Evolutionary conservation across 2,329 filamentous ascomycete genomes (phyloP), one percentile per base, ranked within the genome.

Genomic region (Fusarium irregulare): DNA sequence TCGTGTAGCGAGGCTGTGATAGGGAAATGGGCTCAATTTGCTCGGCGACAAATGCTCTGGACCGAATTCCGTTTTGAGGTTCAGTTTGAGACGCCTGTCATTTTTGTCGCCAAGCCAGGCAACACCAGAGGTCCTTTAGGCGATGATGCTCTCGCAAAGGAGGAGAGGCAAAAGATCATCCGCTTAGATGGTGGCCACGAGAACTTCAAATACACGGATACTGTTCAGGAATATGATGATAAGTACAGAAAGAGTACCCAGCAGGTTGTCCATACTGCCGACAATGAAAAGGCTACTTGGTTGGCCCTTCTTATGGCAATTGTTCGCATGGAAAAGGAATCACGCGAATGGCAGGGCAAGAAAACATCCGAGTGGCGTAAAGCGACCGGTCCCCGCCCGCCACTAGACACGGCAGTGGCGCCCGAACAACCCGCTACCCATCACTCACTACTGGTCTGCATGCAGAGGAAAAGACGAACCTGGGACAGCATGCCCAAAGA

Each of bases 31-130:
- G 67, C 77, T 27, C 58, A 71, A 1, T 78, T 72, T 37, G 78
- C 78, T 9, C 73, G 74, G 7, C 77, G 81, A 3, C 70, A 67
- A 1, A 78, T 83, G 51, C 74, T 75, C 8, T 70, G 66, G 20
- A 73, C 65, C 13, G 80, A 83, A 71, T 76, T 83, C 21, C 81
- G 82, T 2, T 81, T 83, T 63, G 80, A 82, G 42, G 82, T 83
- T 2, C 75, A 77, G 40, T 83, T 81, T 47, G 77, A 83, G 63
- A 74, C 79, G 0, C 82, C 82, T 13, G 81, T 83, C 53, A 79
- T 83, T 40, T 83, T 83, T 42, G 78, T 83, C 18, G 82, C 78
- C 7, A 74, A 71, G 1, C 76, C 81, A 0, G 57, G 30, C 14
- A 83, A 83, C 73, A 66, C 44, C 0, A 75, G 69, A 4, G 81